Base-by-base conservation (phyloP, 164 flowering plant species). In the Echeveria elegans region DNA sequence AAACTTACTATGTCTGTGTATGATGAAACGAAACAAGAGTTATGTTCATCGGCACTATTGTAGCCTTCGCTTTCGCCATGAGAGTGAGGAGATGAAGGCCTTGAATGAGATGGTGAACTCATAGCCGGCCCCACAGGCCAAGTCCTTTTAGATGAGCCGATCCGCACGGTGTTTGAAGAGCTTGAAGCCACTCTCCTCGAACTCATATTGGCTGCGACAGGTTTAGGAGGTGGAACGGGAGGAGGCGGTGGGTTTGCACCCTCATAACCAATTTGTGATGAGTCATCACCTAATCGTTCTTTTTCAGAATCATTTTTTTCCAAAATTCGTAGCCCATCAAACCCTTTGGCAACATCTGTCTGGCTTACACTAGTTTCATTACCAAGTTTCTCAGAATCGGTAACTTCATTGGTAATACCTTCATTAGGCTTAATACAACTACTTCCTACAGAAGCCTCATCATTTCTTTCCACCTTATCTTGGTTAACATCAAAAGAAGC, bases 31-130 rank as follows among this genome's bases (percentile, higher is more conserved):
- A 75, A 90, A 76, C 85, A 72, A 24, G 93, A 84, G 23, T 43
- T 82, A 76, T 92, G 99, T 80, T 95, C 99, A 78, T 95, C 99
- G 23, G 99, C 94, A 72, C 98, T 95, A 72, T 95, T 95, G 73
- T 95, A 95, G n/a, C 97, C 99, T 72, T 95, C 99, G 67, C 61
- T 83, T 56, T 95, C 99, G 74, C 78, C 84, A 71, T 81, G 92
- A 48, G 91, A 79, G 76, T 92, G 80, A 15, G 99, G 99, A 70
- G 99, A 95, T 62, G 99, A 82, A 63, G 99, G 92, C 28, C 83
- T 81, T 10, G 99, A 91, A 32, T 75, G 89, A 30, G 96, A 71
- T 12, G 95, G 89, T 15, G 95, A 82, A 58, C 84, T 77, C 70
- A 90, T 80, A 41, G 85, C 68, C 14, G 92, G 77, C 69, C 83